Evolutionary conservation across 2,329 filamentous ascomycete species (phyloP), one percentile per base, ranked within the genome.

Genomic region (Exophiala mesophila): DNA sequence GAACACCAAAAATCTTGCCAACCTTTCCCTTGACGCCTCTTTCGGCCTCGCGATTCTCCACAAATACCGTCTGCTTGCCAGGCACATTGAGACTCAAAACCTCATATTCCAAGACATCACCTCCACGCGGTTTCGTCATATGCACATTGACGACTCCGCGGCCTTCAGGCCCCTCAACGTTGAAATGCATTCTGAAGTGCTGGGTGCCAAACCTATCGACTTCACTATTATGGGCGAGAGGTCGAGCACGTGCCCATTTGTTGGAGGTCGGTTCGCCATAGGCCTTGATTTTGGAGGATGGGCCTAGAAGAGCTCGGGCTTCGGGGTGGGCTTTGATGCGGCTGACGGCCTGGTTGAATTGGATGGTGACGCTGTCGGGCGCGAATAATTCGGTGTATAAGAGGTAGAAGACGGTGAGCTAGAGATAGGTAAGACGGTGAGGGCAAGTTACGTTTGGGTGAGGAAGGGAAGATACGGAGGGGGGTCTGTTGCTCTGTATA

Each of bases 291-390:
- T 88, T 77, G 47, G 80, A 81, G 28, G 74, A 66, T 12, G 87
- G 80, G 10, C 88, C 88, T 1, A 97, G 75, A 5, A 94, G 62
- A 43, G 83, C 78, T 19, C 81, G 70, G 59, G 86, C 94, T 44
- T 78, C 72, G 1, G 76, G 63, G 58, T 94, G 84, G 39, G 76
- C 73, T 61, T 83, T 86, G 60, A 97, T 81, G 48, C 81, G 80
- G 58, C 85, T 78, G 35, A 94, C 84, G 1, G 87, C 86, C 50
- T 85, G 82, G 67, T 94, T 94, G 73, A 94, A 96, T 61, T 92
- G 81, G 43, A 81, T 78, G 12, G 84, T 90, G 65, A 88, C 89
- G 70, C 86, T 92, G 59, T 89, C 83, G 15, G 85, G 76, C 3
- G 85, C 84, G 63, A 94, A 87, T 32, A 94, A 85, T 50, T 94